Evolutionary conservation across 176 grass and related monocot species (phyloP).

Genomic region (Bothriochloa decipiens): DNA sequence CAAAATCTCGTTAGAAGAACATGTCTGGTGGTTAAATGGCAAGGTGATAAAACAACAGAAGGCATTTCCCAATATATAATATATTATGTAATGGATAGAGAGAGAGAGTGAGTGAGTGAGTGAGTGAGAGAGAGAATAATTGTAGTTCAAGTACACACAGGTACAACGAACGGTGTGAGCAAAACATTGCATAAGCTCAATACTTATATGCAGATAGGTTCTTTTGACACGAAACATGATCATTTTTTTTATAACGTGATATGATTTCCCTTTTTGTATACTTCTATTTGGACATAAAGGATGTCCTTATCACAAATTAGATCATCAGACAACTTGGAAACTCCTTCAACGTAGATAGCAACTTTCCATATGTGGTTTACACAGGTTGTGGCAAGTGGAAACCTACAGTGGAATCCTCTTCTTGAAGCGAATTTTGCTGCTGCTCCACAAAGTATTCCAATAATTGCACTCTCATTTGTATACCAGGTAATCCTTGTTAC

Average conservation of each 20-base stretch:
- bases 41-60: neutral
- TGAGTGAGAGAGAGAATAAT: neutral
- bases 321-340: conserved; percentile 25
- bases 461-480: conserved; percentile 93
- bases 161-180: neutral
- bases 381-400: conserved; percentile 70
- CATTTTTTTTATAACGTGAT: neutral
- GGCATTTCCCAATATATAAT: neutral
- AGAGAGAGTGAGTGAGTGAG: no score
- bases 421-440: conserved; percentile 73
- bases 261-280: neutral
- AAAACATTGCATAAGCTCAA: neutral
- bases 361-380: conserved; percentile 20
- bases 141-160: neutral
- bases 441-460: conserved; percentile 87
- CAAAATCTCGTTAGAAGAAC: neutral
- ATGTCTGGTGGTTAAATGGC: neutral
- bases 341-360: neutral
- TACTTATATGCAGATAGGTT: conserved; percentile 6
- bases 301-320: conserved; percentile 1
- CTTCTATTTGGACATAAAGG: neutral
- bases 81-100: neutral
- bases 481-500: conserved; percentile 70
- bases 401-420: conserved; percentile 82
- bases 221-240: neutral